phyloP scores from a whole-genome alignment of 2,329 filamentous ascomycete genomes.

The Didymella glomerata region DNA sequence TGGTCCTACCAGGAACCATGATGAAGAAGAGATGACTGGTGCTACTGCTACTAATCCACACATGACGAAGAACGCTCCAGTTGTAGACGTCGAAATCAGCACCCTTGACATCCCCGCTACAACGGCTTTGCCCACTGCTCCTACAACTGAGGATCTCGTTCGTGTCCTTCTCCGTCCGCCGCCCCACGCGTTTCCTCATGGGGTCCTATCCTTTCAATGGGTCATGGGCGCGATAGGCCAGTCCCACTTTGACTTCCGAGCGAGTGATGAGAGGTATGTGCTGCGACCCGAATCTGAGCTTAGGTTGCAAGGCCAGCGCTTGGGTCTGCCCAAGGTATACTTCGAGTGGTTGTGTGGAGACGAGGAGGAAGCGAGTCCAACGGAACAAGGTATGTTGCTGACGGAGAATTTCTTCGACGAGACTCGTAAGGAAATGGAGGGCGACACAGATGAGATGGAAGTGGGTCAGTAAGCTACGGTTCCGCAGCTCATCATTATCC shows the following conservation, averaged over 20 bases:
- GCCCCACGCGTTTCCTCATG: slow-evolving; percentile 30
- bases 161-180: slow-evolving; percentile 25
- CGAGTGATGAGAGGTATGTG: slow-evolving; percentile 27
- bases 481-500: background rate
- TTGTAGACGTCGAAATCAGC: slow-evolving; percentile 12
- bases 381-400: slow-evolving; percentile 27
- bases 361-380: slow-evolving; percentile 19
- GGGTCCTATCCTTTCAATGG: slow-evolving; percentile 32
- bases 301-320: slow-evolving; percentile 13
- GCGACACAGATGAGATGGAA: background rate
- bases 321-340: slow-evolving; percentile 30
- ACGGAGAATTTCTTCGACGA: slow-evolving; percentile 30
- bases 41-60: background rate
- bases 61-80: background rate
- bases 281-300: slow-evolving; percentile 11
- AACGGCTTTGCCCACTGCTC: background rate
- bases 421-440: background rate
- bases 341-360: slow-evolving; percentile 36
- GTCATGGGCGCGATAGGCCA: slow-evolving; percentile 21
- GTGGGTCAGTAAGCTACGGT: background rate
- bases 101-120: background rate
- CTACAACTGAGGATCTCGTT: slow-evolving; percentile 10
- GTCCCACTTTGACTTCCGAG: slow-evolving; percentile 26
- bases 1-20: background rate
- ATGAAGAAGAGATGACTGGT: background rate